phyloP scores from a whole-genome alignment of 768 basidiomycete species.

The Cystobasidiopsis lactophilus region DNA sequence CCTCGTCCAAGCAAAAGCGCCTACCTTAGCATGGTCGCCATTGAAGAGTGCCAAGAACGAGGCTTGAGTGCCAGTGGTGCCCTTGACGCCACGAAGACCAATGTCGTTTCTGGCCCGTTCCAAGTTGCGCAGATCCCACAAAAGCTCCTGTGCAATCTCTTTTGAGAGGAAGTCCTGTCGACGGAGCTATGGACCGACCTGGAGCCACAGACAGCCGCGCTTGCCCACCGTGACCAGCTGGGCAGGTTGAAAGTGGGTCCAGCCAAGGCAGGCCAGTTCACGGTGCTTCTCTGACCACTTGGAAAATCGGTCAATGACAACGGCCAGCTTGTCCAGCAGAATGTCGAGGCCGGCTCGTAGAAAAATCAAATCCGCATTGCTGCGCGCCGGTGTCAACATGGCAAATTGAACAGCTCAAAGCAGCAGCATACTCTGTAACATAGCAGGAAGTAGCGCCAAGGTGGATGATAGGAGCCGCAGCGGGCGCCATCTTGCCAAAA shows the following conservation, averaged over 20 bases:
- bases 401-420: not conserved
- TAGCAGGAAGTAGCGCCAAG: slow-evolving; percentile 96
- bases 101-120: slow-evolving; percentile 71
- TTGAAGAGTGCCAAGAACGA: slow-evolving; percentile 86
- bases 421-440: slow-evolving; percentile 64
- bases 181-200: slow-evolving; percentile 29
- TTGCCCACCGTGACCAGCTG: slow-evolving; percentile 97
- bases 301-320: slow-evolving; percentile 71
- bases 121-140: slow-evolving; percentile 91
- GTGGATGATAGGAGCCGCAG: slow-evolving; percentile 25
- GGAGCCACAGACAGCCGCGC: slow-evolving; percentile 86
- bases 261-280: slow-evolving; percentile 78
- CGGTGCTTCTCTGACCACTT: slow-evolving; percentile 64
- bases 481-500: slow-evolving; percentile 30
- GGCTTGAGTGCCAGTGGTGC: slow-evolving; percentile 96
- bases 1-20: slow-evolving; percentile 1
- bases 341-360: slow-evolving; percentile 63
- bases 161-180: not conserved
- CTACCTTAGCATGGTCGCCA: slow-evolving; percentile 75
- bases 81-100: slow-evolving; percentile 94
- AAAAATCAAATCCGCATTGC: slow-evolving; percentile 97
- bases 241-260: slow-evolving; percentile 97
- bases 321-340: slow-evolving; percentile 65
- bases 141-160: slow-evolving; percentile 39
- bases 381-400: slow-evolving; percentile 23